Percentiles rank a stretch among this genome's conserved stretches.
Conservation (phyloP, 106 monocot genomes). For the Apostasia shenzhenica region DNA sequence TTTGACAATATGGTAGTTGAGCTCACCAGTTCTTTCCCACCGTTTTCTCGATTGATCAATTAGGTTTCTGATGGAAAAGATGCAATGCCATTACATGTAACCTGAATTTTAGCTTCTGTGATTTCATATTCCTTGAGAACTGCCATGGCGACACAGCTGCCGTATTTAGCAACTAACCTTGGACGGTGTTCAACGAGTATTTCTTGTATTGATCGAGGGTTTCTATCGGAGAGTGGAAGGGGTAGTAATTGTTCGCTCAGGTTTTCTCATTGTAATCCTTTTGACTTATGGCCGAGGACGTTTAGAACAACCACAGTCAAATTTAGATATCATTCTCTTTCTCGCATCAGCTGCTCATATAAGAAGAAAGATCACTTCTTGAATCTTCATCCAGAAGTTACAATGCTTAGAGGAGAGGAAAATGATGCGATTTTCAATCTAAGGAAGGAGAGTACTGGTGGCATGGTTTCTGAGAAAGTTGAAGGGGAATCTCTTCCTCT, state of each 20-base stretch:
- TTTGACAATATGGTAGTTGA: not conserved
- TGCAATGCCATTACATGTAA: not conserved
- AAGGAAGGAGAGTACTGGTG: slow-evolving; percentile 23
- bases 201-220: not conserved
- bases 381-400: slow-evolving; percentile 74
- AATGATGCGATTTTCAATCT: slow-evolving; percentile 14
- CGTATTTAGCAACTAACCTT: not conserved
- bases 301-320: no score
- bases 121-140: not conserved
- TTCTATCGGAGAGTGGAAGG: not conserved
- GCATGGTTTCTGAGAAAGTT: slow-evolving; percentile 10
- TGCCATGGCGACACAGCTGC: not conserved
- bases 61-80: not conserved
- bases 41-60: not conserved
- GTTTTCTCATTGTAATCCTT: not conserved
- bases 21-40: not conserved
- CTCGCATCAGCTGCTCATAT: not conserved
- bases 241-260: slow-evolving; percentile 1
- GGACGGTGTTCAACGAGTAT: not conserved
- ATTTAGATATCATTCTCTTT: not conserved
- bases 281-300: not conserved
- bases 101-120: not conserved
- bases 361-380: slow-evolving; percentile 65
- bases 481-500: slow-evolving; percentile 9
- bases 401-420: slow-evolving; percentile 65